Evolutionary conservation across 345 rosid species (phyloP), one percentile per base, ranked within the genome.

Genomic region (Atalantia buxifolia): DNA sequence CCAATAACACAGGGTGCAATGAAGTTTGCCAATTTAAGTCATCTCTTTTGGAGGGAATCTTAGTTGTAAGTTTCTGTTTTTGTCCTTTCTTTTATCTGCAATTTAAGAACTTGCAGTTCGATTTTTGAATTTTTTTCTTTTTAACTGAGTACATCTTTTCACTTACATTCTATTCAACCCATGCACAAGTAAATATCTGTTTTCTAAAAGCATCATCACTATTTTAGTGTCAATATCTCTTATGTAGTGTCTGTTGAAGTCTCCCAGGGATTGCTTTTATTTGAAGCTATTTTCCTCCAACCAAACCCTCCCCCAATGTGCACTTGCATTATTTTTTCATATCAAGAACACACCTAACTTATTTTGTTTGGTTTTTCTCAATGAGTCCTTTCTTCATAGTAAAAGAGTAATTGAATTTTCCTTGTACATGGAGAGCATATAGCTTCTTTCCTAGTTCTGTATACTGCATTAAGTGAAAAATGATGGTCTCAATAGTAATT

Each of bases 21-120:
- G 95, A 93, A 83, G 89, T 96, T 80, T 96, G 99, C 92, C 83
- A 84, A 82, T 81, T 96, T 71, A 96, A 96, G 82, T 84, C 99
- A 72, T 89, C 99, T 3, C 93, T 96, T 82, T 75, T 92, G 81
- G 98, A 96, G 86, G 99, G 99, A 77, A 77, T 92, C 76, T 81
- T 94, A 30, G 98, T 90, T 78, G 99, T 96, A 85, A 91, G 92
- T 85, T 80, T 62, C 77, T 70, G 42, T 63, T 74, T 69, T 62
- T 53, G 68, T 66, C 35, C 6, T 14, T 76, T 76, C 55, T 76
- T 19, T 8, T n/a, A 25, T 14, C 19, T 66, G 45, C 31, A 74
- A 63, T 30, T 24, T 35, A 45, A 67, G 36, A 53, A 16, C 12
- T 66, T 27, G 33, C 31, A 4, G 31, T 55, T 53, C 42, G 12